Evolutionary conservation across 2,329 filamentous ascomycete genomes (phyloP), one percentile per base, ranked within the genome.

Genomic region (Diplodia corticola): DNA sequence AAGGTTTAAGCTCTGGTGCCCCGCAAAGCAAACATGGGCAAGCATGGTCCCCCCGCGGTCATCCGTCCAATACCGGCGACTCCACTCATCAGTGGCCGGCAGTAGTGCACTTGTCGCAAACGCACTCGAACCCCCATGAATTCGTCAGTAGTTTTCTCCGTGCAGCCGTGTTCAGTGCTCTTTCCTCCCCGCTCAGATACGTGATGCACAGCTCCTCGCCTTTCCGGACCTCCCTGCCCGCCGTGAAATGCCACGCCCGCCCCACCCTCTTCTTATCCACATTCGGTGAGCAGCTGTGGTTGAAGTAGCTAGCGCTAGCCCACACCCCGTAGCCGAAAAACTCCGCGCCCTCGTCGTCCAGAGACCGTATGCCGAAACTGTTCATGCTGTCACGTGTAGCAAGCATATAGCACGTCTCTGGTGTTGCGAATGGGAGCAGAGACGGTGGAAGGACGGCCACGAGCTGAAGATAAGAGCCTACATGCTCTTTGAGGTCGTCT

Each of bases 291-390:
- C 81, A 83, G 5, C 76, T 79, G 68, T 83, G 81, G 61, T 83
- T 83, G 74, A 82, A 83, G 71, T 82, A 83, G 68, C 77, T 80
- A 0, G 81, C 81, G 5, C 72, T 71, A 0, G 81, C 79, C 76
- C 81, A 83, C 37, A 82, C 76, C 0, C 78, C 80, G 57, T 80
- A 83, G 17, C 81, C 81, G 67, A 83, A 79, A 70, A 82, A 83
- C 70, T 83, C 81, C 9, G 78, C 76, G 9, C 79, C 79, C 40
- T 80, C 80, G 59, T 81, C 80, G 60, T 79, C 78, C 4, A 79
- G 74, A 12, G 73, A 75, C 6, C 79, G 77, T 50, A 83, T 81
- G 33, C 81, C 81, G 67, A 83, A 83, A 1, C 79, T 77, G 67
- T 83, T 83, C 69, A 82, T 80, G 35, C 77, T 78, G 66, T 80